These are phyloP conservation scores for Ceratocystis eucalypticola DNA, from an alignment of 2,329 filamentous ascomycete genomes.

Conservation along the genomic window DNA sequence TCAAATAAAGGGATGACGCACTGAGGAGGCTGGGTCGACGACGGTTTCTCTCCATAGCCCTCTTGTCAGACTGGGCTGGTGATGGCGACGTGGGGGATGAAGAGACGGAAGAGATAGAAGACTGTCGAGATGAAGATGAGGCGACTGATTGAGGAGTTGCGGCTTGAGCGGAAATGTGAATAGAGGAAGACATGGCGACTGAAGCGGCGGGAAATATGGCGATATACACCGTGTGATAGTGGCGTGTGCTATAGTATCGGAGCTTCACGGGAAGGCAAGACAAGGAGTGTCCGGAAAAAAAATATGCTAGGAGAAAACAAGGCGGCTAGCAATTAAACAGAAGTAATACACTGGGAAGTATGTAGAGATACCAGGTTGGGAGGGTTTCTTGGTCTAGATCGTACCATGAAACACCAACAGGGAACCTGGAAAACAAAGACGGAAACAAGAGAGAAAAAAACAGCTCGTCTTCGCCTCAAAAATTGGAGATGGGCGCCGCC, in stretches of 20 bases:
- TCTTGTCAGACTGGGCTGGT: conserved; percentile 14
- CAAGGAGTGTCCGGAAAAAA: neutral
- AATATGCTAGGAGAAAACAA: neutral
- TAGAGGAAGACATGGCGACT: conserved; percentile 51
- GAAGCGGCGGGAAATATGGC: neutral
- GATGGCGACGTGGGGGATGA: conserved; percentile 37
- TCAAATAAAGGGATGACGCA: conserved; percentile 26
- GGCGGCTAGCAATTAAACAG: neutral
- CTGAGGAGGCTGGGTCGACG: conserved; percentile 50
- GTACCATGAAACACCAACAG: conserved; percentile 1
- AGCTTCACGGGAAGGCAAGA: neutral
- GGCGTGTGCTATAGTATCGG: neutral
- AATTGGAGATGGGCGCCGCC: neutral
- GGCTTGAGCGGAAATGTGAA: conserved; percentile 46
- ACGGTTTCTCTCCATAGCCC: conserved; percentile 21
- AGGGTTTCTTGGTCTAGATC: conserved; percentile 1
- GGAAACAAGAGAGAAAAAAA: conserved; percentile 1
- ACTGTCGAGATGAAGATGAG: conserved; percentile 30
- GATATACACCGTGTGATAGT: neutral
- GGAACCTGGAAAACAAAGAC: neutral
- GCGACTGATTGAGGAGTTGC: conserved; percentile 25
- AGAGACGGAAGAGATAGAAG: conserved; percentile 34
- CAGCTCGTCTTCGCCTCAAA: neutral
- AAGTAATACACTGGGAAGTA: conserved; percentile 9
- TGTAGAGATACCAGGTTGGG: neutral